A percentile compares a stretch with the other conserved stretches of the same genome.
Conservation (phyloP, 257 asterid species). For the Craterostigma plantagineum region DNA sequence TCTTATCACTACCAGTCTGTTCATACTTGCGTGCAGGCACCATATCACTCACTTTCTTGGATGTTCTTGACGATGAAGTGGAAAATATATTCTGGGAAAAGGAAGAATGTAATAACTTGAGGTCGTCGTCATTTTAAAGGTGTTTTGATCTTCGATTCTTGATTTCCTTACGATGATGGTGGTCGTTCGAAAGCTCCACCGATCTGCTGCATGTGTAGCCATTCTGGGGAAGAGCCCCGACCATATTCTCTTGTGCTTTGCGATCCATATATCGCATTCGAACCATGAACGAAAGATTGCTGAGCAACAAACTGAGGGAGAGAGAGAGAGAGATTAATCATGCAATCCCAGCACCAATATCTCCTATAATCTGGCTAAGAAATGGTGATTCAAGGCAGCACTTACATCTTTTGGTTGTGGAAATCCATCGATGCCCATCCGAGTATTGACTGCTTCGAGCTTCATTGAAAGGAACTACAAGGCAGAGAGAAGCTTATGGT, state of each 20-base stretch:
- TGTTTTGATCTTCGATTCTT: too few species aligned
- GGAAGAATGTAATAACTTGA: too few species aligned
- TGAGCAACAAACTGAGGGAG: constrained; percentile 24
- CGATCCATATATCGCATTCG: constrained; percentile 33
- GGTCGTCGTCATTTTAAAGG: too few species aligned
- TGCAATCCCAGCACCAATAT: too few species aligned
- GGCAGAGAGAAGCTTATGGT: not conserved
- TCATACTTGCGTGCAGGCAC: too few species aligned
- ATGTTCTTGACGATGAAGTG: too few species aligned
- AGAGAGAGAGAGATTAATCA: not conserved
- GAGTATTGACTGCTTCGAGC: constrained; percentile 79
- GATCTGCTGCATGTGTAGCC: constrained; percentile 83
- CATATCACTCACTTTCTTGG: too few species aligned
- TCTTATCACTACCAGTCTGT: too few species aligned
- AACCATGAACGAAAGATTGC: constrained; percentile 28
- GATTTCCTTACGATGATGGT: constrained; percentile 8
- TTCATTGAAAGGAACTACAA: constrained; percentile 75
- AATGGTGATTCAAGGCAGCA: not conserved
- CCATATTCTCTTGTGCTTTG: constrained; percentile 33
- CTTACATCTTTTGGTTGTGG: constrained; percentile 69
- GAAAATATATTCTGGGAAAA: too few species aligned
- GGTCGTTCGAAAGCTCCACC: constrained; percentile 51
- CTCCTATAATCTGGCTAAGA: too few species aligned
- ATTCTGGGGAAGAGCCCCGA: constrained; percentile 46
- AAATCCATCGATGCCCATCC: constrained; percentile 48